Percentiles rank a stretch among this genome's conserved stretches.
These are phyloP conservation scores for Arthrobotrys sinensis DNA, from an alignment of 2,329 filamentous ascomycete genomes.

Conservation along the genomic window DNA sequence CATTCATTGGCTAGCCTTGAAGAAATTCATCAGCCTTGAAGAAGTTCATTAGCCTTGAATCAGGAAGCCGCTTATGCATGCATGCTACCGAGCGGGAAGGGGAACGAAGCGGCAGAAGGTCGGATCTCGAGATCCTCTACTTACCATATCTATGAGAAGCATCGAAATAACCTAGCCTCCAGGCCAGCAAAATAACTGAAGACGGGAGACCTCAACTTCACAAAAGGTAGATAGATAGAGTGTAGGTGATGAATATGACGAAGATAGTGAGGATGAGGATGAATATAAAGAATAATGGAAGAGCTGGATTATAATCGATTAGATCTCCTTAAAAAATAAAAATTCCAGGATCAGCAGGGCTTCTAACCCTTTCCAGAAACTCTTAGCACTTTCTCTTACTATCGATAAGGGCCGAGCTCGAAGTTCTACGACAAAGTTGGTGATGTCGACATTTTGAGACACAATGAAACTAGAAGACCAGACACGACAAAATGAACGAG, in stretches of 20 bases:
- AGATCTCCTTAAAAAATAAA: not conserved
- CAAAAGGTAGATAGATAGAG: not conserved
- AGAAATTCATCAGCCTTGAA: no score
- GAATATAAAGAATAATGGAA: not conserved
- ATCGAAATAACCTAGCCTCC: not conserved
- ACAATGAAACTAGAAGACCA: not conserved
- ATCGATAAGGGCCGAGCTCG: slow-evolving; percentile 2
- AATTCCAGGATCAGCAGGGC: not conserved
- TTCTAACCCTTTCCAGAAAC: slow-evolving; percentile 12
- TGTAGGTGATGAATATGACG: not conserved
- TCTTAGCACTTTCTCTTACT: slow-evolving; percentile 6
- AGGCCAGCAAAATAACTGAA: not conserved
- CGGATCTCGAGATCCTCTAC: not conserved
- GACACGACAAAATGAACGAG: not conserved
- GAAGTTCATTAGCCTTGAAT: no score
- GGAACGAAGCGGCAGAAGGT: no score
- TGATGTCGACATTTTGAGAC: slow-evolving; percentile 22
- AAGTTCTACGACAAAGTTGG: not conserved
- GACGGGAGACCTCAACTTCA: not conserved
- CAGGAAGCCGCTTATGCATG: no score
- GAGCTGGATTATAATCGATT: not conserved
- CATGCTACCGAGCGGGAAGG: no score
- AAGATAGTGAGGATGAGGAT: not conserved
- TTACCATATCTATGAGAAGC: not conserved
- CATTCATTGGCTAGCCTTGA: no score